These are phyloP conservation scores for Juglanconis sp. DNA, from an alignment of 2,329 filamentous ascomycete species.

Conservation along the genomic window DNA sequence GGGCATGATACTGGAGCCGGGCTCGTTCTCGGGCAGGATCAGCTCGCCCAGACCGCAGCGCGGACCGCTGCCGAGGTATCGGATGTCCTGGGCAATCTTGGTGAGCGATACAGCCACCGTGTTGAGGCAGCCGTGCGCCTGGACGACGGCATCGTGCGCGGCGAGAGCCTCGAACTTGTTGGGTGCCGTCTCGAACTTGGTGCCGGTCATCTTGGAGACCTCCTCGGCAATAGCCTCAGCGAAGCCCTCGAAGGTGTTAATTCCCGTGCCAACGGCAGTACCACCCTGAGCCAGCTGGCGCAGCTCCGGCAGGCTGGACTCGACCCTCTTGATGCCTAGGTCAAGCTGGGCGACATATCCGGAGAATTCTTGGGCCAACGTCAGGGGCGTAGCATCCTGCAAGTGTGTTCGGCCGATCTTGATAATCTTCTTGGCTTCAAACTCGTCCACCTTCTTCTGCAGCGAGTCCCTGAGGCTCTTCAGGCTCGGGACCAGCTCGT, in stretches of 20 bases:
- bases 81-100: constrained; percentile 98
- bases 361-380: constrained; percentile 94
- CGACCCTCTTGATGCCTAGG: constrained; percentile 81
- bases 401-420: constrained; percentile 98
- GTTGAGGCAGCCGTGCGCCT: constrained; percentile 90
- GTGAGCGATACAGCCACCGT: constrained; percentile 86
- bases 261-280: constrained; percentile 92
- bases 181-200: constrained; percentile 89
- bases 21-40: constrained; percentile 93
- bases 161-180: constrained; percentile 99
- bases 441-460: constrained; percentile 83
- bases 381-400: constrained; percentile 94
- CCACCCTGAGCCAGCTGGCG: constrained; percentile 26
- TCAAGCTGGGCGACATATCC: constrained; percentile 95
- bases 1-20: constrained; percentile 96
- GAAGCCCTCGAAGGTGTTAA: constrained; percentile 97
- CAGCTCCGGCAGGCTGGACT: constrained; percentile 37
- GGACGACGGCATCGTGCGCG: constrained; percentile 91
- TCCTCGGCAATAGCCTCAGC: constrained; percentile 89
- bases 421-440: constrained; percentile 83
- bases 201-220: constrained; percentile 88
- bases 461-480: constrained; percentile 78
- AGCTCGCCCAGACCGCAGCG: constrained; percentile 95
- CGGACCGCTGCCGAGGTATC: constrained; percentile 92
- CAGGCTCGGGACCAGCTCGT: constrained; percentile 77